Evolutionary conservation across 179 eudicot species (phyloP), one percentile per base, ranked within the genome.

Genomic region (Silene noctiflora): DNA sequence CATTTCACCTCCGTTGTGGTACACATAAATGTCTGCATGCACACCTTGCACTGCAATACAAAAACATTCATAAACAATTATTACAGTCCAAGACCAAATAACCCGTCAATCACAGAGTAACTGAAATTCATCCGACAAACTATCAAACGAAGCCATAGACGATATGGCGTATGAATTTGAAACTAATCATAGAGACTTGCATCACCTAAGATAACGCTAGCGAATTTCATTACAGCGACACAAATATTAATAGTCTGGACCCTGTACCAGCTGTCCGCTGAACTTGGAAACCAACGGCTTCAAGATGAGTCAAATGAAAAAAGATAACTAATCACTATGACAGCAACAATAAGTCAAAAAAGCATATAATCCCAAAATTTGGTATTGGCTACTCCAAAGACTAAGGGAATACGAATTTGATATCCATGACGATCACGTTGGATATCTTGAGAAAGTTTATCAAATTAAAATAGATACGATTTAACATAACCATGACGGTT

Each of bases 1-100:
- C 84, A 82, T 75, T 82, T 82, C 77, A 82, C 82, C 75, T 82
- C 84, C 1, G 84, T n/a, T 0, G 84, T 82, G 1, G 84, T 82
- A 58, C 82, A 82, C 31, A 82, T 82, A 59, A 82, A 82, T 46
- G 84, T 82, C 79, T 82, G 84, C 84, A 82, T 78, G 84, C 84
- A 82, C 56, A 82, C 77, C 82, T 82, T 82, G 82, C 84, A 82
- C 84, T 82, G 81, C 79, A 81, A 56, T 68, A 31, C 31, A 44
- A 65, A 65, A 22, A 66, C 24, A 60, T 21, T 1, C 24, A 60
- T 20, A 20, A 6, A 48, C 56, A 48, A 4, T 48, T 16, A 31
- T 31, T 46, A 7, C n/a, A 4, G 42, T 33, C 7, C 27, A 19
- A 12, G 2, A 10, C 12, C 12, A 9, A 42, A 42, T 8, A 42